Evolutionary conservation across 257 asterid genomes (phyloP), one percentile per base, ranked within the genome.

Genomic region (Datura wrightii): DNA sequence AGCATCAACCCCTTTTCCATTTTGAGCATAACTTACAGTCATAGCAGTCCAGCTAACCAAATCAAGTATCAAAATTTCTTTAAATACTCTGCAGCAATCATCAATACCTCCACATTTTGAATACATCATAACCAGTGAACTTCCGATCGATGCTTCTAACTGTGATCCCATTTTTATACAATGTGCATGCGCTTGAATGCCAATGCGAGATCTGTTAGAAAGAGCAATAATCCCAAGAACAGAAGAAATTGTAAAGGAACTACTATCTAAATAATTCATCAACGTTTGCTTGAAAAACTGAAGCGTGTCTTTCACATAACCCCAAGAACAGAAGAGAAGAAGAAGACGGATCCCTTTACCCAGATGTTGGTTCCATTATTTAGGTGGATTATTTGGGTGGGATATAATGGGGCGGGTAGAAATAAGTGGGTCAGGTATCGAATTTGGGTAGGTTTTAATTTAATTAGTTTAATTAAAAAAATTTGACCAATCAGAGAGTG

Each of bases 1-100:
- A 41, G 98, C 98, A 85, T 93, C 94, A 6, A 24, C 37, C 50
- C 92, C 97, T 69, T 88, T 94, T 52, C 98, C 98, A 36, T 96
- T 92, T 79, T 90, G 89, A 31, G 96, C 98, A 83, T 90, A 96
- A 89, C 98, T 92, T 13, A 91, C 86, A 67, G 93, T 90, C 91
- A 96, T 87, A 2, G 95, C 86, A 18, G 97, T 92, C 93, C 92
- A 93, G 86, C 90, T 84, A 59, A 91, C 90, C 59, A 92, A 84
- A 88, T 94, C 98, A 10, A 93, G 95, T 36, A 31, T 48, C 31
- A 5, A 76, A 13, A 93, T 92, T 84, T 84, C 84, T 48, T 76
- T 79, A 84, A 93, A 94, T 85, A 88, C 94, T 88, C 82, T 86
- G 63, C 62, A 66, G 78, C 97, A 93, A 70, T 92, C 91, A n/a